A percentile compares a stretch with the other conserved stretches of the same genome.
phyloP scores from a whole-genome alignment of 495 filamentous ascomycete species.

The Geopyxis carbonaria region DNA sequence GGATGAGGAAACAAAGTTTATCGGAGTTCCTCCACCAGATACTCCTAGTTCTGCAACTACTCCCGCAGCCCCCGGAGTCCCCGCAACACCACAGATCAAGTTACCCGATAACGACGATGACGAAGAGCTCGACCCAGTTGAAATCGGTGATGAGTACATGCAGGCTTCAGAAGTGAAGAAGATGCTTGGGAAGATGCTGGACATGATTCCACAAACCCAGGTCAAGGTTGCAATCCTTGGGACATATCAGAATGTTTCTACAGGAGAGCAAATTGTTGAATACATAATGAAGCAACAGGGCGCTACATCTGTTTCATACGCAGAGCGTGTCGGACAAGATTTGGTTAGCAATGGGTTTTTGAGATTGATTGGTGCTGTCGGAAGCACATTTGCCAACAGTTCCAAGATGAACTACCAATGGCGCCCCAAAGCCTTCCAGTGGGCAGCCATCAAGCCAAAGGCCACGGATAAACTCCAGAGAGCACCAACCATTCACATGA shows the following conservation, averaged over 20 bases:
- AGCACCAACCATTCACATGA: conserved; percentile 22
- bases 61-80: neutral
- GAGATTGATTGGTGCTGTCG: conserved; percentile 80
- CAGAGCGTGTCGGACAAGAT: conserved; percentile 87
- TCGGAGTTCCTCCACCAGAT: conserved; percentile 53
- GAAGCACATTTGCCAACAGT: conserved; percentile 90
- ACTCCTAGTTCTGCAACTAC: conserved; percentile 13
- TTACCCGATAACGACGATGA: conserved; percentile 38
- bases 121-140: conserved; percentile 60
- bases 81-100: conserved; percentile 42
- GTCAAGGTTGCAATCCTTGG: conserved; percentile 89
- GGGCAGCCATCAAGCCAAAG: conserved; percentile 70
- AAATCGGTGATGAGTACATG: conserved; percentile 79
- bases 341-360: conserved; percentile 74
- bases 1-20: conserved; percentile 97
- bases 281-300: conserved; percentile 82
- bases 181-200: conserved; percentile 70
- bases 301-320: conserved; percentile 65
- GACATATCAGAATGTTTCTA: conserved; percentile 80
- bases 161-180: conserved; percentile 73
- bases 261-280: conserved; percentile 81
- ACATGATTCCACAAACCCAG: conserved; percentile 71
- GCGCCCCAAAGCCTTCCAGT: conserved; percentile 77
- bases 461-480: conserved; percentile 36
- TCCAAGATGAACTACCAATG: conserved; percentile 95